Evolutionary conservation across 345 rosid species (phyloP), one percentile per base, ranked within the genome.

Genomic region (Raphanus raphanistrum): DNA sequence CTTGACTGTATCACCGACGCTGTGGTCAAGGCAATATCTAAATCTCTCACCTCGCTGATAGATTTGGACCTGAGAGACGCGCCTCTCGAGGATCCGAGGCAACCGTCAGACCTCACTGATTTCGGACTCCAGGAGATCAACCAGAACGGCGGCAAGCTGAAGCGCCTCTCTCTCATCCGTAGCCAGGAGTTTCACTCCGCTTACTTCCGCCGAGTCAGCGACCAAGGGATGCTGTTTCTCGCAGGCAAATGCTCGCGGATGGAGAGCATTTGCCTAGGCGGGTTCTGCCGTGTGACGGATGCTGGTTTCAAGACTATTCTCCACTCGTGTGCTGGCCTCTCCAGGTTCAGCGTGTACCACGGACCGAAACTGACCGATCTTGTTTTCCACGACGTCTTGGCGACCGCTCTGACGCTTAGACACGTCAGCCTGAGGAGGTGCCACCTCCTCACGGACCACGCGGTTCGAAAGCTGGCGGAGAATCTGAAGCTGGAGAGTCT

Each of bases 361-460:
- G 98, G 97, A 50, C 78, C 79, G n/a, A 90, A 87, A 31, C 77
- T 94, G 36, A 92, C 98, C 0, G 90, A 94, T 86, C 84, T 92
- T 71, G 92, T 94, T 60, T 92, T 94, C 81, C 98, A 90, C 75
- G 98, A 94, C 61, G 82, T 94, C 73, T 73, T 88, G 73, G 95
- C 98, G 28, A 94, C 98, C 55, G 82, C 91, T 10, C 88, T 92
- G 16, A 86, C 87, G 8, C 67, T 94, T 80, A 87, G 89, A 11
- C 97, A 92, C 43, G 97, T 87, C 72, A 85, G 93, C 83, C 76
- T 94, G 84, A 87, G 98, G 83, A 88, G 91, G 91, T 94, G 97
- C 65, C 79, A 84, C 84, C 95, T 94, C 68, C 85, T 94, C 5
- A 92, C 91, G 6, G 90, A 89, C 76, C 82, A 84, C 31, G 94